Percentiles rank a stretch among this genome's conserved stretches.
phyloP scores from a whole-genome alignment of 1,284 basidiomycete genomes.

The Rhodotorula sp. region DNA sequence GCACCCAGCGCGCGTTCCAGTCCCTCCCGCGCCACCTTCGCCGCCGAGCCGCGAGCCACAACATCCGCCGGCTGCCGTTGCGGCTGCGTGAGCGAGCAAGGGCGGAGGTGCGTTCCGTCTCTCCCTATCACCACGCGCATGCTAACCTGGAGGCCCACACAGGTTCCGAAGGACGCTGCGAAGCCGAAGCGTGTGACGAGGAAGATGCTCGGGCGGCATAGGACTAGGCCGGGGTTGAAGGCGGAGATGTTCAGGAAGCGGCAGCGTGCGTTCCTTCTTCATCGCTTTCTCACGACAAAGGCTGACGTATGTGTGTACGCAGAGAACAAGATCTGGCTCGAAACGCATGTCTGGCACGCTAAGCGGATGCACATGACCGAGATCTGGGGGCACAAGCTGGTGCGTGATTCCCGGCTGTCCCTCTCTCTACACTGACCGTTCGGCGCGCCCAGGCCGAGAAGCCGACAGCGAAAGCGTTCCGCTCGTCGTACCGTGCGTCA shows the following conservation, averaged over 20 bases:
- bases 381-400: slow-evolving; percentile 84
- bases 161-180: slow-evolving; percentile 76
- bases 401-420: slow-evolving; percentile 49
- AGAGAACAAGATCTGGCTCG: slow-evolving; percentile 77
- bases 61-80: slow-evolving; percentile 82
- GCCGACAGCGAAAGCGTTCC: slow-evolving; percentile 85
- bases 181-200: slow-evolving; percentile 51
- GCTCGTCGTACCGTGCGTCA: slow-evolving; percentile 83
- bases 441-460: slow-evolving; percentile 61
- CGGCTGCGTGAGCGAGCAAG: slow-evolving; percentile 74
- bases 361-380: slow-evolving; percentile 90
- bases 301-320: background rate
- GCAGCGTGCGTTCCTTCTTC: slow-evolving; percentile 31
- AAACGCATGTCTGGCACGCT: slow-evolving; percentile 91
- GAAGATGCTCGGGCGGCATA: slow-evolving; percentile 52
- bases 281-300: background rate
- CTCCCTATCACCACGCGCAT: background rate
- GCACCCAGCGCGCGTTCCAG: slow-evolving; percentile 83
- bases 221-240: slow-evolving; percentile 45
- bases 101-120: slow-evolving; percentile 64
- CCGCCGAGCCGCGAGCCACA: slow-evolving; percentile 86
- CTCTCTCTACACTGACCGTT: background rate
- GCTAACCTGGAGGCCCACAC: background rate
- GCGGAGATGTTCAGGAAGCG: slow-evolving; percentile 34
- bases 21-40: slow-evolving; percentile 83